Base-by-base conservation (phyloP, 768 basidiomycete species). In the Arthromyces matolae region DNA sequence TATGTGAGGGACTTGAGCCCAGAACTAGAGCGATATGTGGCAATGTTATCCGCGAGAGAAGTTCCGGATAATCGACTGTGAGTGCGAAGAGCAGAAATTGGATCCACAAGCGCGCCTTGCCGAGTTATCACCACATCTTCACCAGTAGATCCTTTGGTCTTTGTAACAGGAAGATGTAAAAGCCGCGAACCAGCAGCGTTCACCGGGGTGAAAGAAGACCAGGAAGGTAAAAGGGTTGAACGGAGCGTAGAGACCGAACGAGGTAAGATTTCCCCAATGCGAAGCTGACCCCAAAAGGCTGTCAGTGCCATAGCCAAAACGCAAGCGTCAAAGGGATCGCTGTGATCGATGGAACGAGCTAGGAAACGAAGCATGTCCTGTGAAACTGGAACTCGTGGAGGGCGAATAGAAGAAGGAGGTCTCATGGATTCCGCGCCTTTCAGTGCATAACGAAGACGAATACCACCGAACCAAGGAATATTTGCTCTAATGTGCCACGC, bases 401-500 rank as follows among this genome's bases (percentile, higher is more conserved):
- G 56, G 0, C 24, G 36, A 5, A 39, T 44, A 7, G 58, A 60
- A 1, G 52, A 45, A 1, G 31, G 28, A 0, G 64, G 69, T 1
- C 63, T 42, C 1, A 66, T 46, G 8, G 62, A 63, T 8, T 50
- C 42, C 1, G 60, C 50, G 0, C 64, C 63, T 5, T 58, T 50
- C 0, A 68, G 25, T 0, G 66, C 47, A 10, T 64, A 60, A 13
- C 45, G 32, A 0, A 71, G 59, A 0, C 51, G 51, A 0, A 34
- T 2, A 1, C 54, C 44, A 0, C 58, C 60, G 0, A 50, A 23
- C 64, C 64, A 72, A 0, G 45, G 29, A 1, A 56, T 19, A 6
- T 53, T 39, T 22, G 71, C 57, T 23, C 33, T n/a, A 12, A 60
- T 49, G 38, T 73, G 71, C 68, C 69, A 72, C 0, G 67, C 64